These are phyloP conservation scores for Dalbergia cultrata DNA, from an alignment of 306 rosid species.

Conservation along the genomic window DNA sequence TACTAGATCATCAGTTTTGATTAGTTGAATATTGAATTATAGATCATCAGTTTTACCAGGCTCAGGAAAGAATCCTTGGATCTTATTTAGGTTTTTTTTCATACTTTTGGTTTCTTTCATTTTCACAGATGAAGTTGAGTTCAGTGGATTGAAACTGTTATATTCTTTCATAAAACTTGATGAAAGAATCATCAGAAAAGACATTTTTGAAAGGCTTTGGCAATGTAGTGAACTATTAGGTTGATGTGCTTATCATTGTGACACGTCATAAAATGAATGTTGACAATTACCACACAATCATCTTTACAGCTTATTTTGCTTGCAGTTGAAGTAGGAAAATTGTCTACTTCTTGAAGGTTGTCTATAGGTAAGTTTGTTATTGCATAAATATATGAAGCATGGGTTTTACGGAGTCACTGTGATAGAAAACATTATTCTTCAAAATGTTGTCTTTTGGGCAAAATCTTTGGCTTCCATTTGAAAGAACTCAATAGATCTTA, in stretches of 20 bases:
- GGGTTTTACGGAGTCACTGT: neutral
- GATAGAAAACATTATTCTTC: constrained; percentile 2
- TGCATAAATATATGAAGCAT: neutral
- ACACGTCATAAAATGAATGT: constrained; percentile 16
- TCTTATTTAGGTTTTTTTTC: constrained; percentile 29
- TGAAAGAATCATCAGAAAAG: neutral
- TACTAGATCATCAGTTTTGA: constrained; percentile 29
- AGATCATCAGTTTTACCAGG: neutral
- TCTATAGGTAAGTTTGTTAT: neutral
- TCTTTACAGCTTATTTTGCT: constrained; percentile 18
- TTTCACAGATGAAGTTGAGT: neutral
- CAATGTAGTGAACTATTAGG: constrained; percentile 8
- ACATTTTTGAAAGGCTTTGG: constrained; percentile 4
- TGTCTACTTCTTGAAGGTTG: constrained; percentile 8
- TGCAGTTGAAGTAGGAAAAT: neutral
- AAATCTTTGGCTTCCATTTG: constrained; percentile 8
- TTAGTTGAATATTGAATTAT: constrained; percentile 22
- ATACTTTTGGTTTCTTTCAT: constrained; percentile 23
- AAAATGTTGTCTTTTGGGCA: constrained; percentile 16
- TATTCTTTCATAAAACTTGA: neutral
- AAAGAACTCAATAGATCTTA: constrained; percentile 5
- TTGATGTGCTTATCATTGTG: neutral
- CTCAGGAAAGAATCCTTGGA: constrained; percentile 32
- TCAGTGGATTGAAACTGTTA: constrained; percentile 16
- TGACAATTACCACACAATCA: neutral